Evolutionary conservation across 768 basidiomycete species (phyloP), one percentile per base, ranked within the genome.

Genomic region (Lactarius trivialis): DNA sequence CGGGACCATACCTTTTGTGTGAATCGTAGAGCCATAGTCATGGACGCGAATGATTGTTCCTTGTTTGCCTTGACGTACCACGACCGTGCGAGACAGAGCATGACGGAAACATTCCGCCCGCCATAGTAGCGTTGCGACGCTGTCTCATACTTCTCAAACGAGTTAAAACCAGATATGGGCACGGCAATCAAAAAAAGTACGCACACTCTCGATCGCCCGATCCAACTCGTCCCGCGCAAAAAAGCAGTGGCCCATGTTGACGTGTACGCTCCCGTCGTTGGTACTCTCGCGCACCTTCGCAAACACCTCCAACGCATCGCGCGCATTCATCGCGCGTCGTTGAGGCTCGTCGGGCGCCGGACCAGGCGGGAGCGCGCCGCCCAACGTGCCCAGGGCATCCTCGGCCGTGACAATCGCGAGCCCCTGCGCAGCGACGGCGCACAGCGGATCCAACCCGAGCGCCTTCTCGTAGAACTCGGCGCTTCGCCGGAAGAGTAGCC

Each of bases 211-310:
- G 65, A 98, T 95, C 1, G 97, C 96, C 54, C 91, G 82, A 66
- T 98, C 96, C 71, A 88, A 97, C 71, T 99, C 96, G 62, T 97
- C 96, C 55, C 92, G 81, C 21, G 85, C 82, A 70, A 92, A 96
- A 71, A 94, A 90, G 69, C 94, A 97, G 70, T 98, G 97, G 0
- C 95, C 97, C 79, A 98, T 95, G 72, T 99, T 99, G 70, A 92
- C 79, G 70, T 95, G 93, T 4, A 97, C 93, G 62, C 89, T 89
- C 7, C 91, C 92, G 48, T 85, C 83, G 61, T 84, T 82, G 57
- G 93, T 75, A 2, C 85, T 88, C 75, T 98, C 97, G 58, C 93
- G 81, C 56, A 98, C 88, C 74, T 96, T 93, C 3, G 85, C 88
- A 70, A 99, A 93, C 37, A 96, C 81, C 53, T 89, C 86, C 49